Conservation (phyloP, 768 basidiomycete genomes). For the Hemileccinum rubropunctum region DNA sequence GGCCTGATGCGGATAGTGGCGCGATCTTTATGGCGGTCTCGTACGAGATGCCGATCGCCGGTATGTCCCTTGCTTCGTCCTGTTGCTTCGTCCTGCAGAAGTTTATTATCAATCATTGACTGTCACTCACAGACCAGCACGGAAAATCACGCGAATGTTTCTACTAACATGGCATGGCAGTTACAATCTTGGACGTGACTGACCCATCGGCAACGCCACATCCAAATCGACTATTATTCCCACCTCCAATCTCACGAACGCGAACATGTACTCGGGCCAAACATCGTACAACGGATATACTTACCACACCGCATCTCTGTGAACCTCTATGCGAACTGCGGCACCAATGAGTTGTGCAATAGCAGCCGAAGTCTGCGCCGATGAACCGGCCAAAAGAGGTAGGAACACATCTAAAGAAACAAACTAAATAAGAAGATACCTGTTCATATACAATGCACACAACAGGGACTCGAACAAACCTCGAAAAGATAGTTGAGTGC, state of each 20-base stretch:
- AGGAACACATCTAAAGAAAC: too few species aligned
- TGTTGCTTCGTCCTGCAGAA: too few species aligned
- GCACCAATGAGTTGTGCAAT: too few species aligned
- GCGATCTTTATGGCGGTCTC: slow-evolving; percentile 76
- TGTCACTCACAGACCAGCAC: slow-evolving; percentile 45
- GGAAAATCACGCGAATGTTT: background rate
- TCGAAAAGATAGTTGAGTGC: too few species aligned
- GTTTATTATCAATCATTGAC: background rate
- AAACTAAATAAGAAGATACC: too few species aligned
- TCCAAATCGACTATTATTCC: slow-evolving; percentile 31
- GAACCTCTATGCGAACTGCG: too few species aligned
- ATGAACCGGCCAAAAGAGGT: too few species aligned
- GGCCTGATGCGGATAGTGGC: slow-evolving; percentile 57
- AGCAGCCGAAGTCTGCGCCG: too few species aligned
- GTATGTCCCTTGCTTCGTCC: slow-evolving; percentile 35
- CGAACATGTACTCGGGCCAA: slow-evolving; percentile 57
- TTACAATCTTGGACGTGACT: slow-evolving; percentile 83
- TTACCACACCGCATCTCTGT: slow-evolving; percentile 71
- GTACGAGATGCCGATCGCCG: slow-evolving; percentile 63
- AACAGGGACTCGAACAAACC: too few species aligned
- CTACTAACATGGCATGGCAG: slow-evolving; percentile 25
- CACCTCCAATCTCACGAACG: slow-evolving; percentile 37
- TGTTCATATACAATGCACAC: too few species aligned
- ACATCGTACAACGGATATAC: slow-evolving; percentile 67
- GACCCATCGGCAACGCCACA: slow-evolving; percentile 83